Conservation (phyloP, 495 filamentous ascomycete genomes). For the Delitschia confertaspora region DNA sequence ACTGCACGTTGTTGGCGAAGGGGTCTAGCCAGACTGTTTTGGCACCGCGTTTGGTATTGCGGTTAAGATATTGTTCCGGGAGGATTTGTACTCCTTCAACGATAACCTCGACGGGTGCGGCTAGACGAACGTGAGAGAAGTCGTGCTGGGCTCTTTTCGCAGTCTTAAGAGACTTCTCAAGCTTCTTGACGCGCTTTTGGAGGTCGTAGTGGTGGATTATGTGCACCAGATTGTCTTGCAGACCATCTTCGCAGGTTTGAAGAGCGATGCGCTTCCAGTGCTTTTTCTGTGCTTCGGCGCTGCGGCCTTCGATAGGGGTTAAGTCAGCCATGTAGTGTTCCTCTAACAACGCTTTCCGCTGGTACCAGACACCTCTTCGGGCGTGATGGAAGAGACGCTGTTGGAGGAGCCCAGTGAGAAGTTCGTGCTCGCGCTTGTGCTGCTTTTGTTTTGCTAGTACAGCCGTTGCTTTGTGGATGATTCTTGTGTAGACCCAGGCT, state of each 20-base stretch:
- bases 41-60: slow-evolving; percentile 41
- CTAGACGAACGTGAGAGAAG: slow-evolving; percentile 73
- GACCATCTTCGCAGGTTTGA: slow-evolving; percentile 74
- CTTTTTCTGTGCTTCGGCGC: slow-evolving; percentile 60
- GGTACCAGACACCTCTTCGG: slow-evolving; percentile 86
- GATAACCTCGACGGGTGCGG: slow-evolving; percentile 62
- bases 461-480: slow-evolving; percentile 77
- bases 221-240: slow-evolving; percentile 82
- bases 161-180: slow-evolving; percentile 78
- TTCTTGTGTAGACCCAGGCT: slow-evolving; percentile 87
- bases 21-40: slow-evolving; percentile 83
- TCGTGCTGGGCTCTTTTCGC: slow-evolving; percentile 83
- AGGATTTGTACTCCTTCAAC: slow-evolving; percentile 71
- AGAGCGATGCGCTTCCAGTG: slow-evolving; percentile 74
- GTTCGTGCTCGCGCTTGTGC: slow-evolving; percentile 64
- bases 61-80: slow-evolving; percentile 27
- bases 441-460: slow-evolving; percentile 78
- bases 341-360: slow-evolving; percentile 87
- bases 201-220: slow-evolving; percentile 89
- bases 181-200: slow-evolving; percentile 82
- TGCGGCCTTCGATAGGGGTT: slow-evolving; percentile 43
- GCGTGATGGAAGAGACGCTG: slow-evolving; percentile 80
- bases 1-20: slow-evolving; percentile 55
- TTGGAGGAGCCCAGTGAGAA: slow-evolving; percentile 65
- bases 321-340: slow-evolving; percentile 83